Evolutionary conservation across 2,329 filamentous ascomycete species (phyloP), one percentile per base, ranked within the genome.

Genomic region (Penicillium concentricum): DNA sequence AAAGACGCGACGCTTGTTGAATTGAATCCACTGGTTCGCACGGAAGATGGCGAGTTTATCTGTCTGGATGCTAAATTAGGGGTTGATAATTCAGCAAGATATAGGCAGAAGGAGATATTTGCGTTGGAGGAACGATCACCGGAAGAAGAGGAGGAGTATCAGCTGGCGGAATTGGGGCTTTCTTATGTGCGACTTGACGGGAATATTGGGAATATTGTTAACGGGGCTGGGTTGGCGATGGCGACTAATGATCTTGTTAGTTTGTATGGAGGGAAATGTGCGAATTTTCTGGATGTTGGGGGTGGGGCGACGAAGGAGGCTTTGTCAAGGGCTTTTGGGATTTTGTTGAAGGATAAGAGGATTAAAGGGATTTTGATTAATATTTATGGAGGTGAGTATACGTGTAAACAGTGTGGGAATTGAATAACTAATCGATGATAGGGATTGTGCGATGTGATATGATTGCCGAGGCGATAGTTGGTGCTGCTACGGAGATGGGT

Each of bases 321-420:
- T 13, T 52, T 73, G 48, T 39, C 53, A 0, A 65, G 68, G 45
- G 71, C 71, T 6, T 72, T 73, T 57, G 54, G 58, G 28, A 67
- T 73, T 32, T 52, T 73, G 8, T 49, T 56, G 7, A 52, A 50
- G 5, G 68, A 73, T 59, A 3, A 56, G 20, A 57, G 62, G 4
- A 57, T 71, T 4, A 64, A 63, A 30, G 69, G 63, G 0, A 76
- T 87, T 26, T 72, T 86, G 45, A 81, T 87, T 9, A 87, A 86
- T 55, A 84, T 86, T 9, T 86, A 65, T 42, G 64, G 70, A 8
- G 69, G 69, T 69, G 34, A 51, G 66, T 61, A 32, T 30, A 6
- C 5, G 15, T 10, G 0, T 4, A 12, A 5, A 6, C 8, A 28
- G 20, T n/a, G 12, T 15, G 18, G 5, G 3, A n/a, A 13, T 26